A percentile compares a stretch with the other conserved stretches of the same genome.
These are phyloP conservation scores for Symbiotaphrina buchneri DNA, from an alignment of 495 filamentous ascomycete species.

Conservation along the genomic window DNA sequence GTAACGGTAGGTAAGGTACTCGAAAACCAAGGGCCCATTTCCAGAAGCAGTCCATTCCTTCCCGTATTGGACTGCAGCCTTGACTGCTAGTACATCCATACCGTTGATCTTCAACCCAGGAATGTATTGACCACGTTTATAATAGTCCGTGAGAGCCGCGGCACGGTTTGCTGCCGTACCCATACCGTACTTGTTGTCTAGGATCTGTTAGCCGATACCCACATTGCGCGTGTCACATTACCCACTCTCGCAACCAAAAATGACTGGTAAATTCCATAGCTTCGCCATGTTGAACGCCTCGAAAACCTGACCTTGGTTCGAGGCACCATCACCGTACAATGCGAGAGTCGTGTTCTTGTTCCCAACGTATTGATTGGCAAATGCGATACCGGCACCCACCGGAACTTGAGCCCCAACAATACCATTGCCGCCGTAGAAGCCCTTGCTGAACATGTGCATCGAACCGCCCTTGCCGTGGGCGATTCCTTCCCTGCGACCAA, in stretches of 20 bases:
- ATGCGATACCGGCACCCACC: conserved; percentile 88
- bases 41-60: conserved; percentile 61
- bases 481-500: conserved; percentile 88
- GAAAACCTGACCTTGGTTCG: conserved; percentile 98
- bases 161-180: conserved; percentile 89
- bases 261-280: conserved; percentile 85
- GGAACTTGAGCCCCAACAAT: conserved; percentile 98
- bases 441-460: conserved; percentile 99
- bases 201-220: conserved; percentile 1
- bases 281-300: conserved; percentile 99
- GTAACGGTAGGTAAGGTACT: conserved; percentile 98
- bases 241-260: conserved; percentile 97
- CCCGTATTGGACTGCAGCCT: conserved; percentile 80
- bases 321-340: conserved; percentile 91
- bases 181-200: conserved; percentile 99
- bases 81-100: conserved; percentile 97
- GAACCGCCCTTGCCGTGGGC: conserved; percentile 96
- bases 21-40: conserved; percentile 83
- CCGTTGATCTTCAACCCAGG: conserved; percentile 98
- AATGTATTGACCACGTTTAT: conserved; percentile 99
- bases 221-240: conserved; percentile 5
- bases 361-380: conserved; percentile 84
- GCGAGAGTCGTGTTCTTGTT: conserved; percentile 68
- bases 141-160: conserved; percentile 94
- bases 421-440: conserved; percentile 96